Evolutionary conservation across 2,329 filamentous ascomycete species (phyloP).

Genomic region (Alternaria burnsii): DNA sequence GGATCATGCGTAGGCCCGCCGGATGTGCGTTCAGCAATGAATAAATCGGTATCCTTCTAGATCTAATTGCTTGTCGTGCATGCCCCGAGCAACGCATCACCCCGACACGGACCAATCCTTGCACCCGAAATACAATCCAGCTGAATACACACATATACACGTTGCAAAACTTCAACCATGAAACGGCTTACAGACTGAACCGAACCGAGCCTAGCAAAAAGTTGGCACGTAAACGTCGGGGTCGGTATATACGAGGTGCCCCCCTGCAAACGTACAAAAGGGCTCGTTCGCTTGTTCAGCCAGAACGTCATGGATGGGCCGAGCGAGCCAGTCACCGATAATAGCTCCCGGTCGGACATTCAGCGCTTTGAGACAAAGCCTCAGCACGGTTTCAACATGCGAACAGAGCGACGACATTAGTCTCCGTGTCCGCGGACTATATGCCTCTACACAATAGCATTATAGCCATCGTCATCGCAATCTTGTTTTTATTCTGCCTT

Average conservation of each 20-base stretch:
- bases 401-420: background rate
- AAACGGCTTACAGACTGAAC: background rate
- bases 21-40: background rate
- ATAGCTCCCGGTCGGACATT: background rate
- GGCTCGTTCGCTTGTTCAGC: constrained; percentile 2
- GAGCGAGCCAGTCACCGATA: background rate
- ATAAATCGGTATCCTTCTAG: background rate
- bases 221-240: constrained; percentile 19
- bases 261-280: constrained; percentile 5
- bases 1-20: constrained; percentile 5
- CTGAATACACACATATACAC: background rate
- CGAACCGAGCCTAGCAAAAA: constrained; percentile 3
- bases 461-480: background rate
- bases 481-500: background rate
- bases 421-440: background rate
- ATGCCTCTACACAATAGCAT: background rate
- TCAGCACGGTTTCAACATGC: background rate
- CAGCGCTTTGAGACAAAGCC: background rate
- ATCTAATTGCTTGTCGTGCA: background rate
- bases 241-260: constrained; percentile 10
- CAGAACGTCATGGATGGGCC: constrained; percentile 28
- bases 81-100: background rate
- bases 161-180: background rate
- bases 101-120: too few relatives aligned
- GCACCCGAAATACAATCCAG: accelerated